Percentiles rank a stretch among this genome's conserved stretches.
Conservation (phyloP, 2,329 filamentous ascomycete genomes). For the Cercospora brassicicola region DNA sequence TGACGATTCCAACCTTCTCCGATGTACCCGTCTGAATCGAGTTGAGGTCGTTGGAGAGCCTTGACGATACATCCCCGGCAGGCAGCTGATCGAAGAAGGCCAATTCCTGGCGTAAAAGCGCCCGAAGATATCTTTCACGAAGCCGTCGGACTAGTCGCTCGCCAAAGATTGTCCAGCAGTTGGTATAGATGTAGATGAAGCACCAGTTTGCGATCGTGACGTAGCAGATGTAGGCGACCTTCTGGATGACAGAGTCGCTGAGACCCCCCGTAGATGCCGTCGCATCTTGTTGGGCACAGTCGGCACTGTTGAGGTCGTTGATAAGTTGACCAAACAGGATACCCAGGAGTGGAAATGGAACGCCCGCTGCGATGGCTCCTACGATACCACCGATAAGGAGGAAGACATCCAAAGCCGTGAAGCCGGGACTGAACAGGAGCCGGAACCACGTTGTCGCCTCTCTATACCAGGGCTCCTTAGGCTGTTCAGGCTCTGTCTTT, state of each 20-base stretch:
- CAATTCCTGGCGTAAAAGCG: conserved; percentile 61
- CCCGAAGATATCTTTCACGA: conserved; percentile 60
- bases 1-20: not conserved
- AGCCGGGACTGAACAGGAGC: conserved; percentile 20
- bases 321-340: conserved; percentile 65
- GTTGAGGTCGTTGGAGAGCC: conserved; percentile 66
- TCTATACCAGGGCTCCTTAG: conserved; percentile 15
- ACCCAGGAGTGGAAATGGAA: conserved; percentile 64
- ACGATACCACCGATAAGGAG: conserved; percentile 19
- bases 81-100: conserved; percentile 64
- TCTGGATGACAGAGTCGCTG: conserved; percentile 53
- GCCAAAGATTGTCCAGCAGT: conserved; percentile 64
- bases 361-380: conserved; percentile 54
- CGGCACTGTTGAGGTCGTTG: conserved; percentile 60
- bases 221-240: conserved; percentile 62
- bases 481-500: conserved; percentile 4
- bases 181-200: conserved; percentile 62
- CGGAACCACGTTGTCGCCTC: conserved; percentile 22
- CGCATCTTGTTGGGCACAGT: conserved; percentile 48
- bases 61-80: conserved; percentile 62
- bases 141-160: conserved; percentile 64
- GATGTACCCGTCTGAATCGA: conserved; percentile 25
- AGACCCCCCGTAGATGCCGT: conserved; percentile 36
- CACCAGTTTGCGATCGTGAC: conserved; percentile 59
- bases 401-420: conserved; percentile 17